phyloP scores from a whole-genome alignment of 106 monocot genomes.

The Acanthochlamys bracteata region DNA sequence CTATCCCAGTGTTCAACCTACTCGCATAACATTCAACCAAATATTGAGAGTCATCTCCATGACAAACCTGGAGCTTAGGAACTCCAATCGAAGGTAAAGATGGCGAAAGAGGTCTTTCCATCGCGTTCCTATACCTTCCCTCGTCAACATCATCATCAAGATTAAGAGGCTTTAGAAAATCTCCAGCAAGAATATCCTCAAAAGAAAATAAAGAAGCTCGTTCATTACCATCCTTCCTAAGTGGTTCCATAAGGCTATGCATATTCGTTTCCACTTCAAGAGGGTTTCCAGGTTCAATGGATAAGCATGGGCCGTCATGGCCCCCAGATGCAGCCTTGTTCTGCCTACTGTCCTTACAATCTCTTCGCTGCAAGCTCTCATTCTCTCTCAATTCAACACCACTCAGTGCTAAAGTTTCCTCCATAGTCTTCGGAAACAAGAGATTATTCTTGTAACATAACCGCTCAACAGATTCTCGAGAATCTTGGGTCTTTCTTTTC shows the following conservation, averaged over 20 bases:
- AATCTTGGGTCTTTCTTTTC: slow-evolving; percentile 28
- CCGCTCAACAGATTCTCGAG: slow-evolving; percentile 9
- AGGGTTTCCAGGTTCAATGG: slow-evolving; percentile 2
- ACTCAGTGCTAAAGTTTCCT: slow-evolving; percentile 8
- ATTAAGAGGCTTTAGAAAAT: slow-evolving; percentile 53
- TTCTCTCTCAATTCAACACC: neutral
- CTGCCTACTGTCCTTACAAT: neutral
- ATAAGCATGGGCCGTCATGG: neutral
- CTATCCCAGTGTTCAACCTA: slow-evolving; percentile 2
- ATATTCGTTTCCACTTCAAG: slow-evolving; percentile 11
- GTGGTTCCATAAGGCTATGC: neutral
- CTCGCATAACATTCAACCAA: slow-evolving; percentile 3
- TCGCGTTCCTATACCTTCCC: slow-evolving; percentile 48
- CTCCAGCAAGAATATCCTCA: slow-evolving; percentile 28
- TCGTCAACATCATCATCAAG: slow-evolving; percentile 64
- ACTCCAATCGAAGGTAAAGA: slow-evolving; percentile 49
- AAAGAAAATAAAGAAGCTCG: slow-evolving; percentile 20
- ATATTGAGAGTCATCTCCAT: slow-evolving; percentile 14
- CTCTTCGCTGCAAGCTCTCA: slow-evolving; percentile 4
- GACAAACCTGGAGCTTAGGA: slow-evolving; percentile 8
- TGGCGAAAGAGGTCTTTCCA: slow-evolving; percentile 68
- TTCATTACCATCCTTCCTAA: slow-evolving; percentile 4
- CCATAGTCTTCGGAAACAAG: slow-evolving; percentile 3
- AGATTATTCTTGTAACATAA: slow-evolving; percentile 10
- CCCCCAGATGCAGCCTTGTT: slow-evolving; percentile 1